These are phyloP conservation scores for Dichotomocladium elegans DNA, from an alignment of 371 early-diverging fungal genomes.

Conservation along the genomic window DNA sequence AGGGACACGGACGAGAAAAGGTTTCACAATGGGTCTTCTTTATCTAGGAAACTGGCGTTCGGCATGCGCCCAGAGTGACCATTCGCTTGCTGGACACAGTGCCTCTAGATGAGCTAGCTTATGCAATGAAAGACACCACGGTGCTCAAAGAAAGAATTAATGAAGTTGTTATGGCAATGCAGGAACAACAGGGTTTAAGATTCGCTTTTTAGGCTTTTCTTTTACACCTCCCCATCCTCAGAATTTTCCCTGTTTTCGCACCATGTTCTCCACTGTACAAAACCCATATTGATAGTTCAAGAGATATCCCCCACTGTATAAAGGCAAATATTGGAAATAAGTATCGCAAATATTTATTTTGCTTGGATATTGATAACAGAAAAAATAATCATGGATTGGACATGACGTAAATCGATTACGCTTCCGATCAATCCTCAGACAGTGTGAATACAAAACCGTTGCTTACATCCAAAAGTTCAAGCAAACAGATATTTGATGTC, in stretches of 20 bases:
- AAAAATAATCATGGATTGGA: no score
- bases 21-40: not conserved
- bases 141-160: slow-evolving; percentile 32
- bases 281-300: no score
- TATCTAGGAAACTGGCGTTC: slow-evolving; percentile 8
- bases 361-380: no score
- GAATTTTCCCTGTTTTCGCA: no score
- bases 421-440: slow-evolving; percentile 13
- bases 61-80: slow-evolving; percentile 35
- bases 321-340: no score
- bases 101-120: slow-evolving; percentile 39
- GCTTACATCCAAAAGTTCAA: not conserved
- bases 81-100: slow-evolving; percentile 48
- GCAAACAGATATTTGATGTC: slow-evolving; percentile 5
- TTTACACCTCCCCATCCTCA: no score
- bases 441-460: slow-evolving; percentile 23
- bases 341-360: no score
- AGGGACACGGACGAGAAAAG: not conserved
- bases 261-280: no score
- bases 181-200: slow-evolving; percentile 1
- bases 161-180: slow-evolving; percentile 14
- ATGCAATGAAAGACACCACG: slow-evolving; percentile 38
- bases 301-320: no score
- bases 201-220: no score
- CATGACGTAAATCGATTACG: no score